Evolutionary conservation across 768 basidiomycete species (phyloP).

Genomic region (Termitomyces sp.): DNA sequence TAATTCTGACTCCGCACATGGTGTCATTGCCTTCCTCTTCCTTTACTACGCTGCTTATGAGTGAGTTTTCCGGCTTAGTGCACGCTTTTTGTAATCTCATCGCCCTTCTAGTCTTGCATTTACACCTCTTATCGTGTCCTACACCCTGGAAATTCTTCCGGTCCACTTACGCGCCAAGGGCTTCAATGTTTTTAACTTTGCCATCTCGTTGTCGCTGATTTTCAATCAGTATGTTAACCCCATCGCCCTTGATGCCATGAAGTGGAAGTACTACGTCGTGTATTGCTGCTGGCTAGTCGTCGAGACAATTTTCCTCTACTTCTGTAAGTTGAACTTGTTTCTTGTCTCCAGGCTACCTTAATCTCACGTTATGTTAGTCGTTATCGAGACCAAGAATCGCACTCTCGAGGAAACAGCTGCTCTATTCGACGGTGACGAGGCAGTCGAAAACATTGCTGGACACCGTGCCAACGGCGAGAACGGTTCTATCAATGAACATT

Average conservation of each 20-base stretch:
- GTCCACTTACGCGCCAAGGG: constrained; percentile 83
- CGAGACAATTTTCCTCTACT: constrained; percentile 60
- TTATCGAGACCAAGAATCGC: constrained; percentile 68
- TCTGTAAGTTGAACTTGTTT: constrained; percentile 32
- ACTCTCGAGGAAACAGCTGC: constrained; percentile 81
- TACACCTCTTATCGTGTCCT: constrained; percentile 81
- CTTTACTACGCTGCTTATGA: constrained; percentile 77
- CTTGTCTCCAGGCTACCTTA: neutral
- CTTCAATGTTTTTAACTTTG: constrained; percentile 76
- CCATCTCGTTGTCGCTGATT: constrained; percentile 73
- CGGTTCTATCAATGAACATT: constrained; percentile 25
- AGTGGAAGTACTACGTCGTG: constrained; percentile 80
- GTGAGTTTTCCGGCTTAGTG: constrained; percentile 28
- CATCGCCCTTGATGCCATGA: constrained; percentile 56
- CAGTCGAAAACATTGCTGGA: constrained; percentile 30
- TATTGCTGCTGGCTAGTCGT: constrained; percentile 68
- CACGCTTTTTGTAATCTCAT: neutral
- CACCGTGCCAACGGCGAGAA: constrained; percentile 27
- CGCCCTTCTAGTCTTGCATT: constrained; percentile 55
- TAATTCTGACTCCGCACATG: constrained; percentile 46
- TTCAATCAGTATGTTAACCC: constrained; percentile 91
- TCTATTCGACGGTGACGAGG: constrained; percentile 70
- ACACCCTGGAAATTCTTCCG: constrained; percentile 87
- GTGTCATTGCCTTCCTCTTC: constrained; percentile 83
- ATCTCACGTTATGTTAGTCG: constrained; percentile 20